Evolutionary conservation across 352 stramenopile genomes (phyloP).

Genomic region (Pilasporangium apinafurcum): DNA sequence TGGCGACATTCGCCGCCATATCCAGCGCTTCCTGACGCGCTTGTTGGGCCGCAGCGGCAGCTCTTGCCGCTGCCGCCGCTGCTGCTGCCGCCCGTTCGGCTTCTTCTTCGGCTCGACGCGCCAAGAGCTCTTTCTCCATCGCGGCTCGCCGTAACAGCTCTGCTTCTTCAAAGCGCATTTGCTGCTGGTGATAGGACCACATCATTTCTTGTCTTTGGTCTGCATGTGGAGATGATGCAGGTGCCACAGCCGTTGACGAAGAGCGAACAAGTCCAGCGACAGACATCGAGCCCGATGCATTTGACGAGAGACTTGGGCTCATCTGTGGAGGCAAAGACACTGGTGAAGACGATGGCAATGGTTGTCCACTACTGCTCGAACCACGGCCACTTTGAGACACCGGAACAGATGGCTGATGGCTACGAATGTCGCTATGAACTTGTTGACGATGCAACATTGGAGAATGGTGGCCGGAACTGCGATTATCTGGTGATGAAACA

Average conservation of each 20-base stretch:
- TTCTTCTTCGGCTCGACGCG: constrained; percentile 76
- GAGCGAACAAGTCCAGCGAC: too few relatives aligned
- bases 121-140: constrained; percentile 53
- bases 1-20: constrained; percentile 66
- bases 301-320: too few relatives aligned
- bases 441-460: constrained; percentile 35
- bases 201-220: constrained; percentile 51
- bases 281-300: too few relatives aligned
- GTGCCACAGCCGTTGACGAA: constrained; percentile 16
- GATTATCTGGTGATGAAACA: constrained; percentile 49
- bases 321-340: too few relatives aligned
- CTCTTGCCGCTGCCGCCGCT: constrained; percentile 57
- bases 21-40: constrained; percentile 77
- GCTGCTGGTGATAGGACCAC: constrained; percentile 66
- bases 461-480: constrained; percentile 27
- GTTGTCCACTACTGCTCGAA: constrained; percentile 4
- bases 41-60: constrained; percentile 70
- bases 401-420: constrained; percentile 7
- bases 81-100: constrained; percentile 61
- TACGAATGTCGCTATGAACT: constrained; percentile 9
- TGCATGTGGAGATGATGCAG: constrained; percentile 14
- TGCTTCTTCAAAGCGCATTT: constrained; percentile 66
- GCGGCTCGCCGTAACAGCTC: constrained; percentile 57
- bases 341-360: constrained; percentile 1
- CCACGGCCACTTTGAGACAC: not conserved